These are phyloP conservation scores for Solanum sitiens DNA, from an alignment of 257 asterid species.

Conservation along the genomic window DNA sequence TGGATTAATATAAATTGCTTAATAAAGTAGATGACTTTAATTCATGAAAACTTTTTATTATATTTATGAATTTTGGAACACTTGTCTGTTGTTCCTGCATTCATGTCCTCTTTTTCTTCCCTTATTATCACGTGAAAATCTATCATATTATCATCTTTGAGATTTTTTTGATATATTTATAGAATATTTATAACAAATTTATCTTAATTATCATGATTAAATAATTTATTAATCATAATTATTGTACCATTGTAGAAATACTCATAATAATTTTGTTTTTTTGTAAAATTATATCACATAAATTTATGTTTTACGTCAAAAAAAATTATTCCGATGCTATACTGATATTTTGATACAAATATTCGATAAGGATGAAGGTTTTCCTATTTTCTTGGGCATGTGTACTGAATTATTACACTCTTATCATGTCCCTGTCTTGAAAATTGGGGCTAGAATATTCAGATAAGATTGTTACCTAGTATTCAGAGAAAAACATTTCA, in stretches of 20 bases:
- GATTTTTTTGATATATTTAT: not conserved
- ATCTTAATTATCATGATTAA: not conserved
- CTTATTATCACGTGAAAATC: not conserved
- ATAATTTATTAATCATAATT: not conserved
- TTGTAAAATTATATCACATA: no score
- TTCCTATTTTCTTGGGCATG: not conserved
- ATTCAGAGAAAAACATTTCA: not conserved
- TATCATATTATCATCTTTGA: not conserved
- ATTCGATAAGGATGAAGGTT: not conserved
- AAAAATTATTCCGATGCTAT: no score
- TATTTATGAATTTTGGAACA: not conserved
- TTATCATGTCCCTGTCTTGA: not conserved
- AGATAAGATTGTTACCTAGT: not conserved
- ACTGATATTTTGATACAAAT: not conserved
- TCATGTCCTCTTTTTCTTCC: not conserved
- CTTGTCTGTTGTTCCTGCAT: not conserved
- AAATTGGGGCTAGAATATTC: not conserved
- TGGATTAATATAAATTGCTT: not conserved
- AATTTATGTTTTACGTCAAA: no score
- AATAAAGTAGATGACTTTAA: constrained; percentile 6
- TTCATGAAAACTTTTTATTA: not conserved
- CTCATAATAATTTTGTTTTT: not conserved
- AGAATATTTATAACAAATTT: fast-evolving
- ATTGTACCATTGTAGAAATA: not conserved
- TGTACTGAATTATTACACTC: not conserved